Evolutionary conservation across 2,329 filamentous ascomycete species (phyloP).

Genomic region (Blumeria hordei): DNA sequence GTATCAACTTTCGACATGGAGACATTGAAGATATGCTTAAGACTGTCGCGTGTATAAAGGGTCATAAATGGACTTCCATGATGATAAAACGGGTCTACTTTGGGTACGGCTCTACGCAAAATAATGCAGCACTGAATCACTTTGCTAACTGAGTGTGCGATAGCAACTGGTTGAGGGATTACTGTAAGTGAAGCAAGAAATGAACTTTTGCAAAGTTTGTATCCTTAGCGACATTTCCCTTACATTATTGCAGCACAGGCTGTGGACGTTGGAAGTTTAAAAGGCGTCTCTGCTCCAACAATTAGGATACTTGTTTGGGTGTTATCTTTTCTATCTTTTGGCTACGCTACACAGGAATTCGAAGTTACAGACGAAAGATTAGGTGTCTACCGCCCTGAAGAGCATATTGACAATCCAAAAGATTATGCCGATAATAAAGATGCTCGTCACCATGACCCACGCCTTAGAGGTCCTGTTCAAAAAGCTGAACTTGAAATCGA

Average conservation of each 20-base stretch:
- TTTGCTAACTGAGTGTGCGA: background rate
- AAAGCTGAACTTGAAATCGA: conserved; percentile 51
- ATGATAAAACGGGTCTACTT: conserved; percentile 61
- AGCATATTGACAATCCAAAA: conserved; percentile 47
- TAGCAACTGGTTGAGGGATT: conserved; percentile 62
- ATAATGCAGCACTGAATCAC: background rate
- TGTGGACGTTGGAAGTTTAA: conserved; percentile 48
- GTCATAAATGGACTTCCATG: conserved; percentile 67
- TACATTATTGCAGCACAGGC: conserved; percentile 1
- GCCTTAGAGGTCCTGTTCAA: conserved; percentile 58
- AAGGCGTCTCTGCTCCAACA: conserved; percentile 53
- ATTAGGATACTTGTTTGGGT: conserved; percentile 64
- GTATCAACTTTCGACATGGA: conserved; percentile 8
- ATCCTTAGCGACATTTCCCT: background rate
- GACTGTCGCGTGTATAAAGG: conserved; percentile 49
- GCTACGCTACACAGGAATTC: conserved; percentile 68
- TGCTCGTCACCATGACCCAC: conserved; percentile 56
- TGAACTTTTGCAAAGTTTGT: conserved; percentile 51
- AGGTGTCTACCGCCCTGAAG: conserved; percentile 58
- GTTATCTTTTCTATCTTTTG: conserved; percentile 57
- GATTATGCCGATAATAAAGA: conserved; percentile 73
- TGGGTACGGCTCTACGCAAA: conserved; percentile 14
- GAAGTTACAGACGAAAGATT: conserved; percentile 62
- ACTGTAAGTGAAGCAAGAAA: conserved; percentile 39
- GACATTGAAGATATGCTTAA: conserved; percentile 68